Base-by-base conservation (phyloP, 116 monocot genomes). In the Phalaenopsis hybrid region DNA sequence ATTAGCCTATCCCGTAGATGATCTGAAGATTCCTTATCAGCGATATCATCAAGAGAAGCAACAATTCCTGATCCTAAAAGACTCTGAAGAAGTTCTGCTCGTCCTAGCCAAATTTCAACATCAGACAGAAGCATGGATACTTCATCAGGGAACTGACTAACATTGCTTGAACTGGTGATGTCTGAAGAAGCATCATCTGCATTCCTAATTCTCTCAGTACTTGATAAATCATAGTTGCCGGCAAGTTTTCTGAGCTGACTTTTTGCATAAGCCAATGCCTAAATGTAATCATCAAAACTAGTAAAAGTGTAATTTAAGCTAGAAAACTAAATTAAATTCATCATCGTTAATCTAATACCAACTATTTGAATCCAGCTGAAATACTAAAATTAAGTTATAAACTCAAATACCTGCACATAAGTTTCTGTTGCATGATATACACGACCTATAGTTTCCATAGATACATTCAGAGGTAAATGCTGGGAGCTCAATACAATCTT, bases 371-470 rank as follows among this genome's bases (percentile, higher is more conserved):
- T 33, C 12, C 8, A 0, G 7, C 55, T 23, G 23, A 44, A 25
- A 78, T 70, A 50, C 37, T 23, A 21, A 31, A 75, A 58, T 33
- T 43, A 43, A 15, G 21, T 28, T 77, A 28, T 75, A 34, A 37
- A 67, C 15, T 75, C 75, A 75, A 58, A 77, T 89, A 93, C 97
- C 93, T 95, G 95, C 69, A 98, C 98, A 87, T 90, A 98, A 80
- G 90, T 86, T 87, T 98, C 95, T 50, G 95, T 98, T 50, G 93
- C 93, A 89, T 95, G 89, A 87, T 98, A 98, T 63, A 95, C 93
- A 67, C 88, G 93, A 41, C 91, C 85, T 76, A 92, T 85, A 74
- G 85, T 89, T 85, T 98, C 98, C 91, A 92, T 92, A 63, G 98
- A 93, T 65, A 95, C 88, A 86, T 90, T 65, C 48, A 88, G 84